Evolutionary conservation across 108 stramenopile species (phyloP), one percentile per base, ranked within the genome.

Genomic region (Nitzschia sp.): DNA sequence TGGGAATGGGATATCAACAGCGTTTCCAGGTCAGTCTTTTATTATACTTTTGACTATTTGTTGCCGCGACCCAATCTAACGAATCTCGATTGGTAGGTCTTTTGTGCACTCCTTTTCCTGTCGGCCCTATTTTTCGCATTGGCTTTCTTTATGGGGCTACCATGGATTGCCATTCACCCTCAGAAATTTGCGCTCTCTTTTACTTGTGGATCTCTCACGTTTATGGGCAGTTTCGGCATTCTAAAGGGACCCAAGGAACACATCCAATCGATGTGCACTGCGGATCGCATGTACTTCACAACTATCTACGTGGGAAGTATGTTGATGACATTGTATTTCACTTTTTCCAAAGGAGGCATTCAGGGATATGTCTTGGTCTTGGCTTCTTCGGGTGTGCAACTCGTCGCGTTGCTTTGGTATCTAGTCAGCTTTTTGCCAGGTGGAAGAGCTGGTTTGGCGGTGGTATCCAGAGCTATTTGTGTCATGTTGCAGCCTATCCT

Each of bases 121-220:
- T 93, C 94, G 50, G 83, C 73, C 0, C 26, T 95, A 43, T 96
- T 97, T 72, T 97, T 96, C 69, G 83, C 77, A 6, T 70, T 98
- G 42, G 97, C 90, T 10, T 94, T 98, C 68, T 82, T 90, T 44
- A 91, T 98, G 15, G 97, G 97, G 8, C 57, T 98, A 2, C 97
- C 97, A 9, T 77, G 80, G 66, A 66, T 97, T 43, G 81, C 86
- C 3, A 55, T 92, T 0, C 82, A 90, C 41, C 97, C 97, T 29
- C 92, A 92, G 76, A 98, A 98, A 63, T 98, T 98, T 72, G 96
- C 95, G 24, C 59, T 98, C 6, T 82, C 81, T 51, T 96, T 97
- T 68, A 97, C 97, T 0, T 89, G 89, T 62, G 96, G 95, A n/a
- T 90, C 87, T 17, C 62, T 98, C 26, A 92, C 78, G 40, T 96